Base-by-base conservation (phyloP, 2,329 filamentous ascomycete genomes). In the Fusarium sarcochroum region DNA sequence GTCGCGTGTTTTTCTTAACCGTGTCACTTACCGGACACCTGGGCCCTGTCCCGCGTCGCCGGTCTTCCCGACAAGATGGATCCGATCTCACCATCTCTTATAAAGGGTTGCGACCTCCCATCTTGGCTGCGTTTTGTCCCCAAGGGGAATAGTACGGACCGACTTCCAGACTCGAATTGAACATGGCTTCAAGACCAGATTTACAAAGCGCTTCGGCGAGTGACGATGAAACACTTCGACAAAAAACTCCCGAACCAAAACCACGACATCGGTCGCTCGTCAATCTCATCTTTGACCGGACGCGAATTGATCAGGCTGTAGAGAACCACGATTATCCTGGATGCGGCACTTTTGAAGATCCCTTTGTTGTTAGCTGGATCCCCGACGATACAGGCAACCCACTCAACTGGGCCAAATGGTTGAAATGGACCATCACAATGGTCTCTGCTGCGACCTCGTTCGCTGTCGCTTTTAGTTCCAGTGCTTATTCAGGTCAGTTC, bases 401-500 rank as follows among this genome's bases (percentile, higher is more conserved):
- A 0, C 86, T 90, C 81, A 81, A 82, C 41, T 92, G 88, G 73
- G 78, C 84, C 11, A 66, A 75, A 5, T 59, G 73, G 37, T 84
- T 85, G 76, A 92, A 92, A 80, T 93, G 91, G 91, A 76, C 76
- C 18, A 87, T 91, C 66, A 91, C 89, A 2, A 75, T 86, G 56
- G 76, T 90, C 47, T 87, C 90, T 47, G 90, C 91, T 10, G 70
- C 90, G 14, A 88, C 90, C 11, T 91, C 90, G 2, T 84, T 94
- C 42, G 90, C 85, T 32, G 90, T 93, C 23, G 84, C 91, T 3
- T 91, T 94, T 69, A 88, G 88, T 52, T 91, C 89, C 5, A 90
- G 89, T 6, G 90, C 90, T 25, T 92, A 88, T 75, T 87, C 86
- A 9, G 88, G 88, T 32, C 86, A 85, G 51, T 25, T 4, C 5